phyloP scores from a whole-genome alignment of 257 asterid genomes.

The Nicotiana attenuata region DNA sequence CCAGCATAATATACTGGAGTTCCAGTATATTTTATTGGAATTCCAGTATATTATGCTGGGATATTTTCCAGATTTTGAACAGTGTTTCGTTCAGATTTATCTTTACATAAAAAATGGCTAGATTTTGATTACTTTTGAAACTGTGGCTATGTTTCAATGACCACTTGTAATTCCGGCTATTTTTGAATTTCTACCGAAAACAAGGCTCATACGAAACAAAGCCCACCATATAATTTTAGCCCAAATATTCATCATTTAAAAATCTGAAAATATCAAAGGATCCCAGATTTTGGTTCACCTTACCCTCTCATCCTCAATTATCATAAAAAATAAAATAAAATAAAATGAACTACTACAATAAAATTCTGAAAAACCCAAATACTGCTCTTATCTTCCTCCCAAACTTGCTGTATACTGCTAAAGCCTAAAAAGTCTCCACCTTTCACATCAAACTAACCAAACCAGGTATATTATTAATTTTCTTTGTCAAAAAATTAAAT shows the following conservation, averaged over 20 bases:
- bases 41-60: too few relatives aligned
- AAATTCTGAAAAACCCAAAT: constrained; percentile 10
- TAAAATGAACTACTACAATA: neutral
- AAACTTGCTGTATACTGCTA: neutral
- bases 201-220: neutral
- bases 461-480: constrained; percentile 4
- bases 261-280: neutral
- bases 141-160: too few relatives aligned
- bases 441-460: constrained; percentile 16
- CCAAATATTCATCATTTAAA: neutral
- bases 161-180: too few relatives aligned
- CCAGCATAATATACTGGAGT: too few relatives aligned
- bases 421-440: constrained; percentile 1
- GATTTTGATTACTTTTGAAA: too few relatives aligned
- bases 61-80: too few relatives aligned
- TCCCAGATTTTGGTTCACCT: neutral
- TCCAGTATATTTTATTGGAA: too few relatives aligned
- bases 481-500: neutral
- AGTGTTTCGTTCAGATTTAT: too few relatives aligned
- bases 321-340: too few relatives aligned
- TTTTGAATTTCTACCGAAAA: neutral
- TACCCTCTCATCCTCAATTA: constrained; percentile 3
- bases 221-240: neutral
- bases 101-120: too few relatives aligned
- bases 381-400: constrained; percentile 23